A percentile compares a stretch with the other conserved stretches of the same genome.
phyloP scores from a whole-genome alignment of 106 monocot species.

The Dactylorhiza incarnata region DNA sequence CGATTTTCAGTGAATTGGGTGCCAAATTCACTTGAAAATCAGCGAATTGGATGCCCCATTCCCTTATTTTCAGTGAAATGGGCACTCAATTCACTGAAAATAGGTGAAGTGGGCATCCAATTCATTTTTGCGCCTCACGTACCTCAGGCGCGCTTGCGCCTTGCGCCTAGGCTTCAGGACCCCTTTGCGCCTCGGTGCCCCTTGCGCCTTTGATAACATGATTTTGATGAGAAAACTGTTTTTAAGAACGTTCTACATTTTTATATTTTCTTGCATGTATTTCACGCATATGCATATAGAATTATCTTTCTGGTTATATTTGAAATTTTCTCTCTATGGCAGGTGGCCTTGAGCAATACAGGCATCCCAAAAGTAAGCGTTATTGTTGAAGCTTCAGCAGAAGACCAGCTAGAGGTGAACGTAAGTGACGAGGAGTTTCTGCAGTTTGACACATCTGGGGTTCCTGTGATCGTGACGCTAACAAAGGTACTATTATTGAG shows the following conservation, averaged over 20 bases:
- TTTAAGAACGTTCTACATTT: too few species aligned
- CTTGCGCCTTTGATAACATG: too few species aligned
- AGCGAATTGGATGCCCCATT: too few species aligned
- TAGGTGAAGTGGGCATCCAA: too few species aligned
- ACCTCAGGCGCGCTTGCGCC: too few species aligned
- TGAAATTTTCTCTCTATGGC: conserved; percentile 4
- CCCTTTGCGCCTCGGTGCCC: too few species aligned
- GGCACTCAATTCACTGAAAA: too few species aligned
- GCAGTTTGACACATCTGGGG: conserved; percentile 82
- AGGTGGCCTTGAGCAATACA: conserved; percentile 88
- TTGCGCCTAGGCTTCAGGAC: too few species aligned
- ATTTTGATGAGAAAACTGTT: not conserved
- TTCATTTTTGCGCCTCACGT: too few species aligned
- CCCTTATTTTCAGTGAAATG: too few species aligned
- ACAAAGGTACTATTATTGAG: conserved; percentile 47
- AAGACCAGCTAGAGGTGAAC: conserved; percentile 83
- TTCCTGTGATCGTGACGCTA: conserved; percentile 77
- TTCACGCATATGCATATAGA: not conserved
- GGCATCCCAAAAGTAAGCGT: conserved; percentile 85
- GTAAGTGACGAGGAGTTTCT: conserved; percentile 83
- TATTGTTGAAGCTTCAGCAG: conserved; percentile 35
- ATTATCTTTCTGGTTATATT: not conserved
- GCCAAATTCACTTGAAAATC: too few species aligned
- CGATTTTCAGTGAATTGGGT: too few species aligned
- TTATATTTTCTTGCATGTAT: not conserved